phyloP scores from a whole-genome alignment of 805 yeast species.

The Metschnikowia noctiluminum region DNA sequence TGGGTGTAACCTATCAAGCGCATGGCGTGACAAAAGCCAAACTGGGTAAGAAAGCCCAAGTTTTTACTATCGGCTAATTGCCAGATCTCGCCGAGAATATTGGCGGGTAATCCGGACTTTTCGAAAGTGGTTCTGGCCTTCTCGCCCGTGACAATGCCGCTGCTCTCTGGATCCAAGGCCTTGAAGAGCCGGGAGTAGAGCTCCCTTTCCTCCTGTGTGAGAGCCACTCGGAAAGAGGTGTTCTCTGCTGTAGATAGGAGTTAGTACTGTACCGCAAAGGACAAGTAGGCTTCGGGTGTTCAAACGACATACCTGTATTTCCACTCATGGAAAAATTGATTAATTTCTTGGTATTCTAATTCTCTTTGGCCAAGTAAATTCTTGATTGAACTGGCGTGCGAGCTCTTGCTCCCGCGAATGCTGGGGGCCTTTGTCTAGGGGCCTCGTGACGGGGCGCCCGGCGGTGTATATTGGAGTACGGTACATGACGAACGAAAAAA shows the following conservation, averaged over 20 bases:
- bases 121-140: conserved; percentile 80
- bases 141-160: conserved; percentile 86
- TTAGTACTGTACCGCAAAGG: neutral
- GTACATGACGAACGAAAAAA: no score
- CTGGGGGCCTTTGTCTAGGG: neutral
- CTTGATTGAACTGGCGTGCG: neutral
- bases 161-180: conserved; percentile 70
- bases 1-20: conserved; percentile 88
- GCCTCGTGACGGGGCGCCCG: neutral
- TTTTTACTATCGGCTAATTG: conserved; percentile 87
- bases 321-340: neutral
- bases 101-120: conserved; percentile 77
- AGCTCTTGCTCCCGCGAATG: neutral
- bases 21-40: conserved; percentile 81
- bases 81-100: conserved; percentile 87
- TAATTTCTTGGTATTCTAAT: no score
- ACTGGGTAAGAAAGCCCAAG: conserved; percentile 76
- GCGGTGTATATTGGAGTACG: neutral
- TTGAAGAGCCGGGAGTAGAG: conserved; percentile 74
- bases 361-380: no score
- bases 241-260: conserved; percentile 2
- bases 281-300: neutral
- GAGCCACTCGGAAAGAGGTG: conserved; percentile 40
- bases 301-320: neutral
- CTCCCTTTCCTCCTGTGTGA: conserved; percentile 74